Evolutionary conservation across 2,329 filamentous ascomycete species (phyloP).

Genomic region (Rugonectria rugulosa): DNA sequence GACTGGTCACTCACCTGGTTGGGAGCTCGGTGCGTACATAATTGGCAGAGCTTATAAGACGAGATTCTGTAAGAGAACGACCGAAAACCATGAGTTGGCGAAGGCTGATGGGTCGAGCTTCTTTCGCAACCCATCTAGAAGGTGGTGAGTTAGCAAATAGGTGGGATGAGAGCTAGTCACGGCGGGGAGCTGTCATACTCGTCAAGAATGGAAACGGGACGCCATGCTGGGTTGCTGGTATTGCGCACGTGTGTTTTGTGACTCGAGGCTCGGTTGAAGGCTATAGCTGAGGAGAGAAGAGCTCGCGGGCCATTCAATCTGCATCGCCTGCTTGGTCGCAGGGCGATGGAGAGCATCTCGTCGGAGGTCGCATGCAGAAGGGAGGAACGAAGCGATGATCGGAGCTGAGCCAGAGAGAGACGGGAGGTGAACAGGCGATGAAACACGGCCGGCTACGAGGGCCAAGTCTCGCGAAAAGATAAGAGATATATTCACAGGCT

Average conservation of each 20-base stretch:
- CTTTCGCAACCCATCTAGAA: conserved; percentile 86
- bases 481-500: background rate
- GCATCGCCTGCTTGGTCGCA: conserved; percentile 55
- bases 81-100: conserved; percentile 98
- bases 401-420: background rate
- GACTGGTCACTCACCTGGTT: conserved; percentile 52
- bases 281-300: conserved; percentile 16
- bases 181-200: conserved; percentile 56
- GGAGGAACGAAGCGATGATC: conserved; percentile 5
- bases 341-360: conserved; percentile 55
- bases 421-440: background rate
- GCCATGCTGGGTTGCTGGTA: conserved; percentile 56
- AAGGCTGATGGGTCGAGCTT: conserved; percentile 93
- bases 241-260: conserved; percentile 29
- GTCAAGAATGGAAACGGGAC: conserved; percentile 69
- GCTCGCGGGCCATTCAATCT: conserved; percentile 38
- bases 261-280: background rate
- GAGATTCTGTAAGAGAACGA: conserved; percentile 86
- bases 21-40: conserved; percentile 96
- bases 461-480: background rate
- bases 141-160: conserved; percentile 28
- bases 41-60: conserved; percentile 93
- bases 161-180: conserved; percentile 3
- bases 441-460: background rate
- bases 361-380: conserved; percentile 47